Percentiles rank a stretch among this genome's conserved stretches.
Conservation (phyloP, 805 yeast genomes). For the Danielia reshetovae region DNA sequence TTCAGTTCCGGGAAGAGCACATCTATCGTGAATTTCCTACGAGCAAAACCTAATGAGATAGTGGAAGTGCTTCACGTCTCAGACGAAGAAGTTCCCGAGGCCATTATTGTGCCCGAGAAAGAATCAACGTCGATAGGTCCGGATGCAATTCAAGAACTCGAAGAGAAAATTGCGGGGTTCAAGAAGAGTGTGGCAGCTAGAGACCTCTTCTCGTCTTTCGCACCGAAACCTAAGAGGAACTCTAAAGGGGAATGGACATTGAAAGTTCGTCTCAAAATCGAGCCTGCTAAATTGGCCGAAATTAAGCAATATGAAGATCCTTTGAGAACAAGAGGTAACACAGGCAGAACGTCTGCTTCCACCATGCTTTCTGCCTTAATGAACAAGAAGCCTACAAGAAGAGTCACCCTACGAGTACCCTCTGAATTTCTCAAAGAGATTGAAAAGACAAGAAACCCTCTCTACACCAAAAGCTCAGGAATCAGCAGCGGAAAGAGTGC, state of each 20-base stretch:
- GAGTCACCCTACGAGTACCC: slow-evolving; percentile 13
- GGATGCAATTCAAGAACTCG: no score
- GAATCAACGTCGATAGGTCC: background rate
- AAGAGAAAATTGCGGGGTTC: no score
- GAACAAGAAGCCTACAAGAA: slow-evolving; percentile 5
- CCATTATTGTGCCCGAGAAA: background rate
- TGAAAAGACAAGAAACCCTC: slow-evolving; percentile 9
- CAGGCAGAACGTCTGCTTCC: background rate
- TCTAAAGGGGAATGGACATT: slow-evolving; percentile 13
- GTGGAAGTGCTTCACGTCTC: background rate
- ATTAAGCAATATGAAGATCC: slow-evolving; percentile 27
- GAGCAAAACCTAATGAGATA: background rate
- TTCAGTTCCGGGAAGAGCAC: slow-evolving; percentile 9
- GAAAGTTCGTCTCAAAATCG: slow-evolving; percentile 16
- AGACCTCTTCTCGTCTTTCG: background rate
- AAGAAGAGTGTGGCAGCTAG: background rate
- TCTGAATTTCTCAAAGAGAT: slow-evolving; percentile 6
- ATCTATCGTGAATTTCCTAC: slow-evolving; percentile 10
- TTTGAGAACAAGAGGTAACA: slow-evolving; percentile 24
- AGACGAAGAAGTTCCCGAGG: background rate
- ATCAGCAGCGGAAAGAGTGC: slow-evolving; percentile 10
- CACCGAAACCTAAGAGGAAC: slow-evolving; percentile 7
- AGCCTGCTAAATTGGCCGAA: slow-evolving; percentile 21
- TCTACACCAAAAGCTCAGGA: slow-evolving; percentile 13
- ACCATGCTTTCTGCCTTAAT: slow-evolving; percentile 8